These are phyloP conservation scores for Erythrophleum ivorense DNA, from an alignment of 331 rosid genomes.

Conservation along the genomic window DNA sequence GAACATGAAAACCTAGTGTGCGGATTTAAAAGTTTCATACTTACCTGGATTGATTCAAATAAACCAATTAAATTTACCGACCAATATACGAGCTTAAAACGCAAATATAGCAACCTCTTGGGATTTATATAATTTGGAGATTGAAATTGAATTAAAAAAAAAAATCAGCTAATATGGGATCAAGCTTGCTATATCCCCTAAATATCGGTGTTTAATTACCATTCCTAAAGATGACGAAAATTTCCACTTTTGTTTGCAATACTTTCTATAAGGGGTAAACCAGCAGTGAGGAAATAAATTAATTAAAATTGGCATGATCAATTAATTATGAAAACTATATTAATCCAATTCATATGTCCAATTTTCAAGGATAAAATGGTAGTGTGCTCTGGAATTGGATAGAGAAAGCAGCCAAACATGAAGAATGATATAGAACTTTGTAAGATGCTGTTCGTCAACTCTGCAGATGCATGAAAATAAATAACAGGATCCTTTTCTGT, in stretches of 20 bases:
- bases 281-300: not conserved
- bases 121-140: too few species aligned
- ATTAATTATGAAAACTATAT: not conserved
- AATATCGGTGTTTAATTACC: too few species aligned
- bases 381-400: not conserved
- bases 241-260: not conserved
- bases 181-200: not conserved
- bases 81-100: too few species aligned
- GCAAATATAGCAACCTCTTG: too few species aligned
- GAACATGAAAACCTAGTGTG: too few species aligned
- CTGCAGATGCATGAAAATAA: not conserved
- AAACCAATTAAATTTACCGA: too few species aligned
- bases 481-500: too few species aligned
- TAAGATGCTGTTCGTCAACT: not conserved
- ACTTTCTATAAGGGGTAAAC: not conserved
- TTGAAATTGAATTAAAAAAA: too few species aligned
- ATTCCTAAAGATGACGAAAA: not conserved
- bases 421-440: too few species aligned
- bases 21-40: too few species aligned
- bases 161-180: not conserved
- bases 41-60: too few species aligned
- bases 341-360: not conserved
- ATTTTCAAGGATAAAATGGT: not conserved
- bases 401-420: too few species aligned
- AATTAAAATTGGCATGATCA: not conserved